phyloP scores from a whole-genome alignment of 176 grass and related monocot genomes.

The Saccharum officinarum region DNA sequence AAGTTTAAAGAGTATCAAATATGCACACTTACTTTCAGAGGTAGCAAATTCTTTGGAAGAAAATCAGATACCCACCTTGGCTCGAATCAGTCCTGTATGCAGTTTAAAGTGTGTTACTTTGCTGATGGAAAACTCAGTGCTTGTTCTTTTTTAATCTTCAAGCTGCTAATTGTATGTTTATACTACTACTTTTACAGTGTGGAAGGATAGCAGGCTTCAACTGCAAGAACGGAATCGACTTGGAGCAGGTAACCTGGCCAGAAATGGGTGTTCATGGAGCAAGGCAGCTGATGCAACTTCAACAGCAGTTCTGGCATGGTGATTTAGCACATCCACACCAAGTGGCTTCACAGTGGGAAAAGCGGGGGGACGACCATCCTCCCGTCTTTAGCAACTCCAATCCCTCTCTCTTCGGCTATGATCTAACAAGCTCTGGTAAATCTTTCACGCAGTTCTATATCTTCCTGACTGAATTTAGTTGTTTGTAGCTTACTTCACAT shows the following conservation, averaged over 20 bases:
- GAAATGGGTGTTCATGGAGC: conserved; percentile 48
- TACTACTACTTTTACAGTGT: conserved; percentile 42
- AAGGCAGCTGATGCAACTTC: conserved; percentile 56
- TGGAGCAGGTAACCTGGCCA: conserved; percentile 57
- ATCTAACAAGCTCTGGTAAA: conserved; percentile 68
- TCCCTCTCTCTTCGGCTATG: conserved; percentile 65
- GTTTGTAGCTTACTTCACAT: conserved; percentile 37
- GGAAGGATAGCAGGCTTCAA: conserved; percentile 48
- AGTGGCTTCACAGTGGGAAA: conserved; percentile 45
- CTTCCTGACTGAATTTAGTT: conserved; percentile 27
- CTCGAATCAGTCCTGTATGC: neutral
- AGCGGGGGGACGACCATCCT: conserved; percentile 37
- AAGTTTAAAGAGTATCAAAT: neutral
- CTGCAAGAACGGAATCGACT: conserved; percentile 53
- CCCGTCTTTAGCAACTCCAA: conserved; percentile 50
- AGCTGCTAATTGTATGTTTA: conserved; percentile 9
- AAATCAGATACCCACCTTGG: neutral
- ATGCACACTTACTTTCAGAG: neutral
- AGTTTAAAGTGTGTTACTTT: conserved; percentile 12
- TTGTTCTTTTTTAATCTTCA: neutral
- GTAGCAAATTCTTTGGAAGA: conserved; percentile 6
- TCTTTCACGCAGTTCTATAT: neutral
- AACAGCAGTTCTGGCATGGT: conserved; percentile 74
- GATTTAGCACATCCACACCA: conserved; percentile 52
- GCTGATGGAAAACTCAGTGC: neutral